Evolutionary conservation across 352 stramenopile species (phyloP).

Genomic region (Pythium brachiatum): DNA sequence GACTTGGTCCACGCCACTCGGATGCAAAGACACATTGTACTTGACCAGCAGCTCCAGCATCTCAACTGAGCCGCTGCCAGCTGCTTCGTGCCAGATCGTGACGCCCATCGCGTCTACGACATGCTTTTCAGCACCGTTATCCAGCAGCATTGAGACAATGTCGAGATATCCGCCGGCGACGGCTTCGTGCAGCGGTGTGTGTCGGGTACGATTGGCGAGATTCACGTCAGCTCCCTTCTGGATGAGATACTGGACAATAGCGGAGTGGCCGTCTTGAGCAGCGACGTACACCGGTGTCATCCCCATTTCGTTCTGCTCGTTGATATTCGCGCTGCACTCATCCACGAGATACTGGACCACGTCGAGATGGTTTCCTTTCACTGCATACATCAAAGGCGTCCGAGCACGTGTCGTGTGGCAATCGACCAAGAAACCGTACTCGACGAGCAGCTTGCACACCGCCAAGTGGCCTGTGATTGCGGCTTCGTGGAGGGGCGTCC

Average conservation of each 20-base stretch:
- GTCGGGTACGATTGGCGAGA: conserved; percentile 55
- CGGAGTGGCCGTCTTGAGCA: conserved; percentile 46
- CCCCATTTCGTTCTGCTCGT: conserved; percentile 82
- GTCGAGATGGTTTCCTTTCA: conserved; percentile 59
- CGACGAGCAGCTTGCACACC: conserved; percentile 49
- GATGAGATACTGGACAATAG: conserved; percentile 49
- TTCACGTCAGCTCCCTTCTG: conserved; percentile 54
- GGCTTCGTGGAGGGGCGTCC: conserved; percentile 72
- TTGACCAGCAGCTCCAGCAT: conserved; percentile 60
- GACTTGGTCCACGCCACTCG: conserved; percentile 38
- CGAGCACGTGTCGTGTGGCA: conserved; percentile 75
- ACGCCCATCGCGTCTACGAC: conserved; percentile 77
- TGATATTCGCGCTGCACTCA: conserved; percentile 47
- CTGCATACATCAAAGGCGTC: conserved; percentile 76
- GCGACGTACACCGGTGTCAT: conserved; percentile 73
- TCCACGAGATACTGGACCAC: conserved; percentile 42
- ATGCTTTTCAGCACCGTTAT: conserved; percentile 58
- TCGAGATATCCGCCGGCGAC: conserved; percentile 50
- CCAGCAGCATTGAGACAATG: conserved; percentile 49
- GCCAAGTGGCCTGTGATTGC: conserved; percentile 59
- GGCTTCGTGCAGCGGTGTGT: conserved; percentile 65
- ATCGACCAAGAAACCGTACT: conserved; percentile 61
- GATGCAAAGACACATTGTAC: conserved; percentile 47
- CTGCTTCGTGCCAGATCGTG: conserved; percentile 78
- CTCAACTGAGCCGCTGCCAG: conserved; percentile 51